Base-by-base conservation (phyloP, 495 filamentous ascomycete genomes). In the Trichoderma orchidacearum region DNA sequence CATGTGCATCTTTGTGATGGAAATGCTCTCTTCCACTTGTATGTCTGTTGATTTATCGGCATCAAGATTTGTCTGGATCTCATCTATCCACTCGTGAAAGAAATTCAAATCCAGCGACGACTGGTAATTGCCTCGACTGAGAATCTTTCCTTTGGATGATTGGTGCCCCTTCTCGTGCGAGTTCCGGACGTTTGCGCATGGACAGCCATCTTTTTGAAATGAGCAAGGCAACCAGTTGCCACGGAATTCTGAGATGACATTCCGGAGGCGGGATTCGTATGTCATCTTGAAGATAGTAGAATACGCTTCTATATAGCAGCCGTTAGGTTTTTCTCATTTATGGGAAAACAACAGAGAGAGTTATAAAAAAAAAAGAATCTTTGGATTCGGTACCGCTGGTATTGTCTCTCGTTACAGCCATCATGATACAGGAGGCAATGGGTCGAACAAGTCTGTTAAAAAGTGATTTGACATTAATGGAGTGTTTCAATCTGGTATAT, bases 381-480 rank as follows among this genome's bases (percentile, higher is more conserved):
- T 13, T 6, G 34, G n/a, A 36, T 36, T 36, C 13, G 11, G 34
- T 7, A 36, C 34, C 34, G 12, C n/a, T 8, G 3, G 13, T 36
- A 5, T 36, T 36, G 34, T 36, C 34, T 36, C 34, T 6, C 3
- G 13, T 36, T 3, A 15, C 34, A 23, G 76, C 74, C 8, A 80
- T 62, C 62, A 78, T 69, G 7, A 80, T 70, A 51, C 77, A 80
- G 6, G 75, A 78, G 2, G 72, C 74, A 29, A 80, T 69, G 64
- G 77, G 71, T 8, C 61, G 59, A 50, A 68, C 70, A 11, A 80
- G 58, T 30, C 69, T 62, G 35, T 61, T 52, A 52, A 77, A 76
- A 8, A 79, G 30, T 30, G 51, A 78, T 76, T 8, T n/a, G n/a
- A n/a, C n/a, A n/a, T n/a, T n/a, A n/a, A n/a, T n/a, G n/a, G n/a